These are phyloP conservation scores for Phaeophleospora eucalypticola DNA, from an alignment of 2,329 filamentous ascomycete genomes.

Conservation along the genomic window DNA sequence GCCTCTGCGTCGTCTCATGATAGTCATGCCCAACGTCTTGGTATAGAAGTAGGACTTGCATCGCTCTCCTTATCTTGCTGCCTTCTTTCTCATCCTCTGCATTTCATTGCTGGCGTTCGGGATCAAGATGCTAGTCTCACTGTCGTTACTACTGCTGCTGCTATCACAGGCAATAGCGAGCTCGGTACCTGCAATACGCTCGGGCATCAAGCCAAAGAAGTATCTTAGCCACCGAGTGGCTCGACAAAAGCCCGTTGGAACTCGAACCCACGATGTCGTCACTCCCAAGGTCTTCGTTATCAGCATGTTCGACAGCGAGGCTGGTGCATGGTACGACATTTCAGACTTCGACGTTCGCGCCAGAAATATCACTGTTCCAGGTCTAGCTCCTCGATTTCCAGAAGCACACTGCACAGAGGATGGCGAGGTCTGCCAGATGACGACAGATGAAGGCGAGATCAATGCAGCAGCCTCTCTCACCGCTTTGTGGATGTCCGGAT, in stretches of 20 bases:
- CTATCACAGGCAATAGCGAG: not conserved
- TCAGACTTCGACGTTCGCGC: constrained; percentile 31
- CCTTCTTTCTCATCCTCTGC: not conserved
- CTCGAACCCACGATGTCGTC: not conserved
- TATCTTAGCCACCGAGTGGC: not conserved
- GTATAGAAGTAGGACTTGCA: not conserved
- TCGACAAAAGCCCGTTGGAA: not conserved
- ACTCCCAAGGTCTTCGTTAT: constrained; percentile 60
- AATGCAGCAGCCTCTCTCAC: constrained; percentile 13
- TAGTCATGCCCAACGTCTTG: not conserved
- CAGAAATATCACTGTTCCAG: constrained; percentile 31
- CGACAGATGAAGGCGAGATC: constrained; percentile 51
- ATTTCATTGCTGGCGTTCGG: not conserved
- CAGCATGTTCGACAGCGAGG: constrained; percentile 48
- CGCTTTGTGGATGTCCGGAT: constrained; percentile 18
- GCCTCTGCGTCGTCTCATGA: not conserved
- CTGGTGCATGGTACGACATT: constrained; percentile 48
- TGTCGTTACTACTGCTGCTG: constrained; percentile 4
- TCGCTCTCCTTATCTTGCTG: not conserved
- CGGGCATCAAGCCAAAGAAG: constrained; percentile 8
- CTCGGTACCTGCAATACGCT: constrained; percentile 7
- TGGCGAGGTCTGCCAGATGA: constrained; percentile 62
- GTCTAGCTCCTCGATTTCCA: constrained; percentile 29
- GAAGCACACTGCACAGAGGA: constrained; percentile 55
- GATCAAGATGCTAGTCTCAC: constrained; percentile 1